Evolutionary conservation across 2,329 filamentous ascomycete species (phyloP).

Genomic region (Nothomitra cinnamomea): DNA sequence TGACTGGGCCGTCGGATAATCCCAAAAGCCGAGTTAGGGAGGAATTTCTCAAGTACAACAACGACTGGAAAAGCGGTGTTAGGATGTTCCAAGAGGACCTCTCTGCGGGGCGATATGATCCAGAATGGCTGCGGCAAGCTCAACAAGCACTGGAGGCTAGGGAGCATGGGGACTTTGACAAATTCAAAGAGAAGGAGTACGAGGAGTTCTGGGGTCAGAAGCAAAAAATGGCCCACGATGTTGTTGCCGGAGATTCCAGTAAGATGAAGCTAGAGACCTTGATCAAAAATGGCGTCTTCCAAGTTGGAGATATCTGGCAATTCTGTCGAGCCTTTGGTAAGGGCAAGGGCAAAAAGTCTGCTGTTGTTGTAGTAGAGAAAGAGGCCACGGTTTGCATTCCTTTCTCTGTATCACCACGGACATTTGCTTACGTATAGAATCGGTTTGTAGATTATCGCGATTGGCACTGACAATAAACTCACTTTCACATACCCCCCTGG

Average conservation of each 20-base stretch:
- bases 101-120: constrained; percentile 35
- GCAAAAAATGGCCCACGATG: constrained; percentile 20
- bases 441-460: not conserved
- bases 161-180: constrained; percentile 36
- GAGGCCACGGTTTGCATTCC: constrained; percentile 4
- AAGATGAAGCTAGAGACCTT: constrained; percentile 18
- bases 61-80: constrained; percentile 34
- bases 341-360: not conserved
- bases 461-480: not conserved
- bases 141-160: constrained; percentile 34
- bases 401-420: not conserved
- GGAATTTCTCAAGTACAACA: constrained; percentile 26
- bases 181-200: constrained; percentile 35
- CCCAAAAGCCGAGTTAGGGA: constrained; percentile 20
- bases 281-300: constrained; percentile 5
- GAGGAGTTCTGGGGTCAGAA: constrained; percentile 43
- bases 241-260: constrained; percentile 25
- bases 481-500: constrained; percentile 2
- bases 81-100: constrained; percentile 40
- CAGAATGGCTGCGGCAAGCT: constrained; percentile 38
- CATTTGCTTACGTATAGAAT: not conserved
- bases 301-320: constrained; percentile 9
- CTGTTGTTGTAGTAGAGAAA: constrained; percentile 7
- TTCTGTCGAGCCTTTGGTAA: constrained; percentile 1
- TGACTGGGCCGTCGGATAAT: constrained; percentile 9